Evolutionary conservation across 2,329 filamentous ascomycete genomes (phyloP).

Genomic region (Colletotrichum phormii): DNA sequence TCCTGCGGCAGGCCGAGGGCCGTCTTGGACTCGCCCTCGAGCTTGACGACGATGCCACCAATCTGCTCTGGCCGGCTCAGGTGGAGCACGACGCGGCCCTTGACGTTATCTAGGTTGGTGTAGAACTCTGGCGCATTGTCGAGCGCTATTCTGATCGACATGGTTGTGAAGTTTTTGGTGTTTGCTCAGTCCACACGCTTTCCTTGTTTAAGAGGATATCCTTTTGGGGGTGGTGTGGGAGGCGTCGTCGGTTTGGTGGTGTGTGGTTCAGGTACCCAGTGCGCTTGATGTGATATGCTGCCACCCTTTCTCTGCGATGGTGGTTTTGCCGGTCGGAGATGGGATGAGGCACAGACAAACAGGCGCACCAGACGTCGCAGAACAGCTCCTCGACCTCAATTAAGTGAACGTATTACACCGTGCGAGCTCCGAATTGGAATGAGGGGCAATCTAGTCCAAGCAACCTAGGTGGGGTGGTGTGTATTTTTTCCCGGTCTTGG

Average conservation of each 20-base stretch:
- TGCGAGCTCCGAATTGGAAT: slow-evolving; percentile 4
- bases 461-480: slow-evolving; percentile 15
- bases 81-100: slow-evolving; percentile 68
- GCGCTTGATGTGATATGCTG: not conserved
- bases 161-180: slow-evolving; percentile 46
- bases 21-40: slow-evolving; percentile 83
- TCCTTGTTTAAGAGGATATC: slow-evolving; percentile 1
- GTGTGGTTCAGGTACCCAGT: not conserved
- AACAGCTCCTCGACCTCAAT: slow-evolving; percentile 1
- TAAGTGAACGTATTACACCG: slow-evolving; percentile 17
- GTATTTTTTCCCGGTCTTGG: not conserved
- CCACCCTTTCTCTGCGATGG: not conserved
- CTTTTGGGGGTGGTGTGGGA: not conserved
- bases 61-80: slow-evolving; percentile 77
- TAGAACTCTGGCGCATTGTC: slow-evolving; percentile 77
- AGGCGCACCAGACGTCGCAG: not conserved
- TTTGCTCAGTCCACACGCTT: slow-evolving; percentile 27
- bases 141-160: slow-evolving; percentile 76
- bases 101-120: slow-evolving; percentile 82
- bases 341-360: not conserved
- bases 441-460: slow-evolving; percentile 11
- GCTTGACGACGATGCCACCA: slow-evolving; percentile 81
- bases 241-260: not conserved
- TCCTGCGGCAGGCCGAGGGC: slow-evolving; percentile 64
- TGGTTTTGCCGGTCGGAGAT: not conserved